Conservation (phyloP, 75 land plant genomes). For the Pinus taeda region DNA sequence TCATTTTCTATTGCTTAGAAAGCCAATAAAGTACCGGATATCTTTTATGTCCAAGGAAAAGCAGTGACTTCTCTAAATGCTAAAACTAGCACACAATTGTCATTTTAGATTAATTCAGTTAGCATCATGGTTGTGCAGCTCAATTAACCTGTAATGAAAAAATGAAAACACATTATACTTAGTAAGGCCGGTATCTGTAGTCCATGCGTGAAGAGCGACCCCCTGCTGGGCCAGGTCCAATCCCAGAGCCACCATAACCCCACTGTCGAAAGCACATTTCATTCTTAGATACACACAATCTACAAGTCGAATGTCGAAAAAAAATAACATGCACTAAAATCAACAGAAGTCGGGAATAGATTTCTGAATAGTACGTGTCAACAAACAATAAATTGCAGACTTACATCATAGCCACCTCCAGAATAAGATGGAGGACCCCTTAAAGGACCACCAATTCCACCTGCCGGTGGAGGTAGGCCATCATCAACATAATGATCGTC, state of each 20-base stretch:
- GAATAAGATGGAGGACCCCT: constrained; percentile 48
- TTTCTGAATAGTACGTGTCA: background rate
- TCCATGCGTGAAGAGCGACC: constrained; percentile 50
- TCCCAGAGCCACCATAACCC: constrained; percentile 33
- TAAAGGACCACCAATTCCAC: constrained; percentile 58
- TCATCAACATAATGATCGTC: constrained; percentile 41
- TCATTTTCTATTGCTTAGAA: background rate
- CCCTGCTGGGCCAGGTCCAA: background rate
- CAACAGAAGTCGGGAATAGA: background rate
- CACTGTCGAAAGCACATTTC: constrained; percentile 28
- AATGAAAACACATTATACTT: background rate
- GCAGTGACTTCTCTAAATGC: background rate
- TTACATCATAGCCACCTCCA: constrained; percentile 67
- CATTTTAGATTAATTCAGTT: background rate
- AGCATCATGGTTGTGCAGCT: background rate
- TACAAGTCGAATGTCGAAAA: no score
- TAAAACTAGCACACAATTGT: background rate
- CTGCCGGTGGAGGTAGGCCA: constrained; percentile 26
- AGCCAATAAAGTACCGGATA: background rate
- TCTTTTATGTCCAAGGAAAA: background rate
- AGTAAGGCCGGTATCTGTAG: constrained; percentile 69
- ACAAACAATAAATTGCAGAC: constrained; percentile 5
- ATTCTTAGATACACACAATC: background rate
- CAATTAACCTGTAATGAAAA: background rate
- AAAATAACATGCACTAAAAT: background rate